Evolutionary conservation across 2,329 filamentous ascomycete genomes (phyloP).

Genomic region (Cytospora leucostoma): DNA sequence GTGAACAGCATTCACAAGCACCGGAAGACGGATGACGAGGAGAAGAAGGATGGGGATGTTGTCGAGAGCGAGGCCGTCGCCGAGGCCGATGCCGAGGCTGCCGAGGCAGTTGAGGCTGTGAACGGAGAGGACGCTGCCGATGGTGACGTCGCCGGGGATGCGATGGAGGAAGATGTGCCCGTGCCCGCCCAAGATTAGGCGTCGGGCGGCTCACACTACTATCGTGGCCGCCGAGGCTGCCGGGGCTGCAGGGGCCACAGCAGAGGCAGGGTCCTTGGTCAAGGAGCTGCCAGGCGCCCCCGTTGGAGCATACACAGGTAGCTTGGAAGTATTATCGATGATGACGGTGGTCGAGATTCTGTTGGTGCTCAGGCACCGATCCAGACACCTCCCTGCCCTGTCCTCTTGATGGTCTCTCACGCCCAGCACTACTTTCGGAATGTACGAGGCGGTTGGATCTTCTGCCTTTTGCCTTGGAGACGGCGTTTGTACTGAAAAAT

Average conservation of each 20-base stretch:
- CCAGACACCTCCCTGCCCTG: neutral
- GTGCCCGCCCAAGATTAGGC: neutral
- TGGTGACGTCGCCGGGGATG: neutral
- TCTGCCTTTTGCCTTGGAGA: too few relatives aligned
- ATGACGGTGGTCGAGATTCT: neutral
- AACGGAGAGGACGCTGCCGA: slow-evolving; percentile 3
- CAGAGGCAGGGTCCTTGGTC: neutral
- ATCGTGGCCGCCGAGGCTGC: neutral
- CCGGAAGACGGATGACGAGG: slow-evolving; percentile 43
- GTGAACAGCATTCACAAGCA: slow-evolving; percentile 67
- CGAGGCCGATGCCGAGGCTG: neutral
- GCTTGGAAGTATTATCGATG: neutral
- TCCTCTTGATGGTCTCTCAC: neutral
- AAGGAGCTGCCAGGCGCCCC: neutral
- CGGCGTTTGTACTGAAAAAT: neutral
- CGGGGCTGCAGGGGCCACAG: too few relatives aligned
- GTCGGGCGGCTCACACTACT: neutral
- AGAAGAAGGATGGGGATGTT: slow-evolving; percentile 34
- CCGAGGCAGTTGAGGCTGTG: slow-evolving; percentile 8
- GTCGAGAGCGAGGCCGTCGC: slow-evolving; percentile 37
- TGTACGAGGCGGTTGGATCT: neutral
- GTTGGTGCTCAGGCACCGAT: neutral
- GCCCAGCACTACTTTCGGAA: neutral
- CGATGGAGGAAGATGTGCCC: slow-evolving; percentile 14
- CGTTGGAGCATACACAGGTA: neutral